phyloP scores from a whole-genome alignment of 495 filamentous ascomycete species.

The Aspergillus leporis region DNA sequence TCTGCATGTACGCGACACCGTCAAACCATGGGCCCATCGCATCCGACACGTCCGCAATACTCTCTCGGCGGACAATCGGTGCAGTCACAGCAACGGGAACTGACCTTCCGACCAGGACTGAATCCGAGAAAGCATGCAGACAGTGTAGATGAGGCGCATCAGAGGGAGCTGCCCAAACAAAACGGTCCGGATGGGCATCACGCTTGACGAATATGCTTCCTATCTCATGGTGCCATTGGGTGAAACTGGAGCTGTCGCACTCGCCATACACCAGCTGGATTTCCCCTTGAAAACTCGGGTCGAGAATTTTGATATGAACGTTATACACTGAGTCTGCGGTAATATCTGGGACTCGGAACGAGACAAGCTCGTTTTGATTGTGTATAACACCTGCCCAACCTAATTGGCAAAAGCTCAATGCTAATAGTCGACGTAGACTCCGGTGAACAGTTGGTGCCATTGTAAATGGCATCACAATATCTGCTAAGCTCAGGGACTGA shows the following conservation, averaged over 20 bases:
- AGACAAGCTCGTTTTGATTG: slow-evolving; percentile 4
- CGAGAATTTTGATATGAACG: slow-evolving; percentile 30
- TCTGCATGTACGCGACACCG: slow-evolving; percentile 61
- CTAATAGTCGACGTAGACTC: slow-evolving; percentile 4
- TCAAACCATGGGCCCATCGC: slow-evolving; percentile 69
- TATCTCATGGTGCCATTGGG: slow-evolving; percentile 29
- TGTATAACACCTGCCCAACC: neutral
- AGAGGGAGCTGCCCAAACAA: slow-evolving; percentile 35
- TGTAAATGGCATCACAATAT: neutral
- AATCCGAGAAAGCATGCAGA: slow-evolving; percentile 34
- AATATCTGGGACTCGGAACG: slow-evolving; percentile 16
- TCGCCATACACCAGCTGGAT: slow-evolving; percentile 36
- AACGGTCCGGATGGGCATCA: slow-evolving; percentile 28
- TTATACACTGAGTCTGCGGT: slow-evolving; percentile 37
- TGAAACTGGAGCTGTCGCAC: slow-evolving; percentile 21
- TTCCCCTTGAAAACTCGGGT: slow-evolving; percentile 26
- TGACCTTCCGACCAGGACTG: slow-evolving; percentile 25
- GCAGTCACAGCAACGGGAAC: slow-evolving; percentile 23
- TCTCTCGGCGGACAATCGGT: slow-evolving; percentile 24
- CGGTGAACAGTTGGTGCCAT: neutral
- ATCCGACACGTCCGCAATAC: slow-evolving; percentile 47
- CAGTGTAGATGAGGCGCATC: slow-evolving; percentile 32
- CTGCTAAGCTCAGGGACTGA: neutral
- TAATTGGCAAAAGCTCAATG: slow-evolving; percentile 10
- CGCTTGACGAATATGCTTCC: slow-evolving; percentile 28